Conservation (phyloP, 441 rosid species). For the Bocquillonia castaneifolia region DNA sequence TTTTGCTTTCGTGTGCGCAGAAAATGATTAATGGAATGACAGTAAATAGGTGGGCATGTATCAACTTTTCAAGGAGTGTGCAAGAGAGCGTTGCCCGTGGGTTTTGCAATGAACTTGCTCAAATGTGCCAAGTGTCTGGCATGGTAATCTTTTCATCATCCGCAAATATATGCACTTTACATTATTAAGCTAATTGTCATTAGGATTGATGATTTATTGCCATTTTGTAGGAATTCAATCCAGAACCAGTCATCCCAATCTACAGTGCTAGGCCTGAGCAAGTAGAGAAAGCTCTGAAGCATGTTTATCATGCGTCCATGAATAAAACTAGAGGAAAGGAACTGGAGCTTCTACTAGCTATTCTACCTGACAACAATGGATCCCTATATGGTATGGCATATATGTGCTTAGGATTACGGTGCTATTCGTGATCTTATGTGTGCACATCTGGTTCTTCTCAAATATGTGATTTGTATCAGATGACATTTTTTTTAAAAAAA, state of each 20-base stretch:
- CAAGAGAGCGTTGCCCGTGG: slow-evolving; percentile 89
- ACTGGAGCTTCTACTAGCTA: slow-evolving; percentile 77
- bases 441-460: background rate
- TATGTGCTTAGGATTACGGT: background rate
- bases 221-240: slow-evolving; percentile 65
- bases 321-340: slow-evolving; percentile 93
- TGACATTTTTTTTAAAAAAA: too few relatives aligned
- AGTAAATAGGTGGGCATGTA: slow-evolving; percentile 88
- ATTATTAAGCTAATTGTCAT: slow-evolving; percentile 3
- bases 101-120: slow-evolving; percentile 86
- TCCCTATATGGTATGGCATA: slow-evolving; percentile 70
- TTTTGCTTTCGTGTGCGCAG: slow-evolving; percentile 30
- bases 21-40: slow-evolving; percentile 98
- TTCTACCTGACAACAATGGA: slow-evolving; percentile 94
- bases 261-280: slow-evolving; percentile 86
- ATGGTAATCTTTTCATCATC: slow-evolving; percentile 48
- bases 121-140: slow-evolving; percentile 97
- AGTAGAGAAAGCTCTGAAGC: slow-evolving; percentile 93
- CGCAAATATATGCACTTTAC: slow-evolving; percentile 4
- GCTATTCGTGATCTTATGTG: background rate
- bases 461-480: background rate
- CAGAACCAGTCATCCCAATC: slow-evolving; percentile 85
- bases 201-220: slow-evolving; percentile 1
- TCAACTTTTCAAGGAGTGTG: slow-evolving; percentile 88
- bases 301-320: slow-evolving; percentile 70